Base-by-base conservation (phyloP, 2,329 filamentous ascomycete genomes). In the Verticillium nubilum region DNA sequence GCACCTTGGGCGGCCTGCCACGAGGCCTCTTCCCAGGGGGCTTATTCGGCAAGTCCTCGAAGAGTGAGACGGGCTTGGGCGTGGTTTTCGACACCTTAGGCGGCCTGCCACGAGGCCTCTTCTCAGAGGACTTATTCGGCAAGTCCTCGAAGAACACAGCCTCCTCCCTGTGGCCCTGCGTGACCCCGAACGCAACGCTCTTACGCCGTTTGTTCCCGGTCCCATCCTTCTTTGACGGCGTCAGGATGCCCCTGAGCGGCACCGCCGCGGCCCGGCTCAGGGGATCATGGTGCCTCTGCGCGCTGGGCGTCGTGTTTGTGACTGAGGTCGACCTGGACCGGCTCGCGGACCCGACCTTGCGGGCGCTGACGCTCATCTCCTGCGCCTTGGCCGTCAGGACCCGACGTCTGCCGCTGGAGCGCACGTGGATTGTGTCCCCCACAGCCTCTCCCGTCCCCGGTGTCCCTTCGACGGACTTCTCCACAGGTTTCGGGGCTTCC, bases 241-340 rank as follows among this genome's bases (percentile, higher is more conserved):
- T 81, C 50, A 86, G 67, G 59, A 87, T 87, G 7, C 84, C 77
- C 67, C 81, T 86, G 10, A 81, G 75, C n/a, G 69, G 62, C 37
- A 61, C 50, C 10, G 58, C 56, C 4, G 57, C 33, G 5, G 28
- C 62, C 42, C 42, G 19, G n/a, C 58, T 42, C 7, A 35, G 23
- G 4, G 25, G 19, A 10, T 56, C 54, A 5, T 33, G 23, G 2
- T 56, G 54, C 28, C 54, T 56, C 15, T 56, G 25, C 52, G n/a
- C 42, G n/a, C 64, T 60, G 15, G 59, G 62, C 5, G 64, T 64
- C 6, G 55, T 63, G n/a, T 66, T 27, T 31, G 25, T 27, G 9
- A 33, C 56, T 25, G 56, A 57, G 62, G 42, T 65, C 58, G 23
- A 54, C 56, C 23, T 60, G 15, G 59, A 50, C 61, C 56, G 17